Evolutionary conservation across 1,284 basidiomycete genomes (phyloP).

Genomic region (Ustilago esculenta): DNA sequence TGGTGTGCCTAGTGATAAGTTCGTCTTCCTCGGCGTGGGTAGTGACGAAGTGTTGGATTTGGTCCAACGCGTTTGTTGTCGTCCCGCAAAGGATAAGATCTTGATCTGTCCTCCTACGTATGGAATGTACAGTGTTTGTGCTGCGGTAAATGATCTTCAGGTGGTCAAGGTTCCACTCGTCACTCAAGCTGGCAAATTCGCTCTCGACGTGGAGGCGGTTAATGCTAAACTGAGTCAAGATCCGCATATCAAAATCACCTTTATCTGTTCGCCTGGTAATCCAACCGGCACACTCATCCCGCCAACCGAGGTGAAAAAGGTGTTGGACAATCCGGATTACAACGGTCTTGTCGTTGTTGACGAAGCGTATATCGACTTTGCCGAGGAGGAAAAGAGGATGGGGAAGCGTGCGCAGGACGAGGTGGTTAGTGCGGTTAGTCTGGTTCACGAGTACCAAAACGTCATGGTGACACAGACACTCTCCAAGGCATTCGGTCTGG

Average conservation of each 20-base stretch:
- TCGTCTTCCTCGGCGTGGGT: conserved; percentile 94
- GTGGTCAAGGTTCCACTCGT: conserved; percentile 83
- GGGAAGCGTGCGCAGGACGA: conserved; percentile 38
- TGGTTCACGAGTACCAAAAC: conserved; percentile 86
- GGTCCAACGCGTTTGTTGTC: conserved; percentile 87
- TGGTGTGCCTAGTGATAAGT: conserved; percentile 61
- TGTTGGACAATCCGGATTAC: conserved; percentile 83
- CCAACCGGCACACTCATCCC: conserved; percentile 91
- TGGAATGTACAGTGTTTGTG: conserved; percentile 96
- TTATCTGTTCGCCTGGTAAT: conserved; percentile 97
- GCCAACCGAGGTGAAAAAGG: conserved; percentile 75
- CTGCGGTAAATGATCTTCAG: conserved; percentile 91
- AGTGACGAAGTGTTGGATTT: conserved; percentile 97
- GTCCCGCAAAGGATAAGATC: conserved; percentile 80
- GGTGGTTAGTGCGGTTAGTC: conserved; percentile 73
- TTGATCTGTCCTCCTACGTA: conserved; percentile 84
- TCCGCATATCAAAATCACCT: conserved; percentile 81
- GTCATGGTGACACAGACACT: conserved; percentile 93
- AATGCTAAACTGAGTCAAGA: conserved; percentile 47
- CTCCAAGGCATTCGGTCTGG: conserved; percentile 95
- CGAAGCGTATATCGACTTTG: conserved; percentile 97
- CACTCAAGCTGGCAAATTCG: conserved; percentile 80
- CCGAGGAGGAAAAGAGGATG: conserved; percentile 61
- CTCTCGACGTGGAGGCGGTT: conserved; percentile 70
- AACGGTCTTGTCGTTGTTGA: conserved; percentile 93